Evolutionary conservation across 2,329 filamentous ascomycete species (phyloP).

Genomic region (Alternaria sp.): DNA sequence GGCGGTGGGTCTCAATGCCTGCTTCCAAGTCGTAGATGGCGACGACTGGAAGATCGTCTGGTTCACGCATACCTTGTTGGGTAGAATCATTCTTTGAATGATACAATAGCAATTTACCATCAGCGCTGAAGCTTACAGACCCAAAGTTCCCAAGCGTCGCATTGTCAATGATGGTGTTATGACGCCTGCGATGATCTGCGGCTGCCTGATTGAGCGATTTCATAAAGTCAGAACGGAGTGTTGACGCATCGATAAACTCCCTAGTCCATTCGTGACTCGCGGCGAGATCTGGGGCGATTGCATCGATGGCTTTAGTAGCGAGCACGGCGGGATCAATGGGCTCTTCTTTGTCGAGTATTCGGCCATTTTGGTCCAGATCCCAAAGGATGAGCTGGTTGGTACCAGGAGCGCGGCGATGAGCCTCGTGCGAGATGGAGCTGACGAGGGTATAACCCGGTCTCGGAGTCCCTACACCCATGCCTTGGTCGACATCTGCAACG

Average conservation of each 20-base stretch:
- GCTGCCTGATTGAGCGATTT: slow-evolving; percentile 27
- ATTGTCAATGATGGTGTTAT: slow-evolving; percentile 31
- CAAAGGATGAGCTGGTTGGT: slow-evolving; percentile 33
- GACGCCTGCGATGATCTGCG: slow-evolving; percentile 32
- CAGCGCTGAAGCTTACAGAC: slow-evolving; percentile 28
- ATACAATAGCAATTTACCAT: slow-evolving; percentile 33
- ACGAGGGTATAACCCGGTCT: slow-evolving; percentile 34
- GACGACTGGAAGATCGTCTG: slow-evolving; percentile 22
- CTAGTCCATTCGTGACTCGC: slow-evolving; percentile 38
- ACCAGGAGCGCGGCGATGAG: not conserved
- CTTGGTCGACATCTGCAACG: not conserved
- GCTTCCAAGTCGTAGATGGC: slow-evolving; percentile 32
- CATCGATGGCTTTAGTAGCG: slow-evolving; percentile 38
- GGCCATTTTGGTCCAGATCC: slow-evolving; percentile 40
- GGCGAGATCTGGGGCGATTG: slow-evolving; percentile 35
- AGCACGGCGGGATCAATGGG: slow-evolving; percentile 30
- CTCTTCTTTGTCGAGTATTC: slow-evolving; percentile 39
- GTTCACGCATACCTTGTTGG: slow-evolving; percentile 17
- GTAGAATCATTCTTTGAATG: slow-evolving; percentile 21
- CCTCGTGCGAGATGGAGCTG: slow-evolving; percentile 21
- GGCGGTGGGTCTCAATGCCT: slow-evolving; percentile 22
- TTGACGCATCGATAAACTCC: slow-evolving; percentile 32
- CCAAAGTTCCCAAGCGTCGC: slow-evolving; percentile 23
- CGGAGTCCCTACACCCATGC: not conserved
- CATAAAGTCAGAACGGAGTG: slow-evolving; percentile 31